Evolutionary conservation across 805 yeast species (phyloP).

Genomic region (Pichia ethanolica): DNA sequence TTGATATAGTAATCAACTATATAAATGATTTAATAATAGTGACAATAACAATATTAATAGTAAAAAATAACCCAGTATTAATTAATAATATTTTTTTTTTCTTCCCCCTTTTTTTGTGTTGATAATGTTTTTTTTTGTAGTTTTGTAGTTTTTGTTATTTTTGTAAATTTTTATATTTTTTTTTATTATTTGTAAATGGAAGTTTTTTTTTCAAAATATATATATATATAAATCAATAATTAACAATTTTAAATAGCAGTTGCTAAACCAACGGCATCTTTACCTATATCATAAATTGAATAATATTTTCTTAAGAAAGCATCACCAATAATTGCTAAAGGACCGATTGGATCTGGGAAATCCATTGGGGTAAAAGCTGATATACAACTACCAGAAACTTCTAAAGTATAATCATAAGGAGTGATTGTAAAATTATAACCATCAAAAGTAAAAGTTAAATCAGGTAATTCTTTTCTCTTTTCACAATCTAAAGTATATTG

Average conservation of each 20-base stretch:
- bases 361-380: slow-evolving; percentile 97
- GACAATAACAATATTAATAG: too few species aligned
- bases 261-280: slow-evolving; percentile 93
- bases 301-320: slow-evolving; percentile 94
- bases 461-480: slow-evolving; percentile 77
- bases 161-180: too few species aligned
- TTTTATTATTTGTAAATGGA: too few species aligned
- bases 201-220: too few species aligned
- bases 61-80: too few species aligned
- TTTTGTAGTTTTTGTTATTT: too few species aligned
- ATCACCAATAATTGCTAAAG: slow-evolving; percentile 93
- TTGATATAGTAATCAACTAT: too few species aligned
- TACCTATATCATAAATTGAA: slow-evolving; percentile 86
- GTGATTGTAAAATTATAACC: slow-evolving; percentile 89
- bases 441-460: slow-evolving; percentile 79
- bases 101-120: too few species aligned
- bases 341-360: slow-evolving; percentile 95
- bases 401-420: slow-evolving; percentile 89
- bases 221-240: too few species aligned
- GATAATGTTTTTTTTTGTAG: too few species aligned
- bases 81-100: too few species aligned
- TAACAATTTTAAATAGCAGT: slow-evolving; percentile 41
- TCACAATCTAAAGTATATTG: slow-evolving; percentile 93
- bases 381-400: slow-evolving; percentile 90
- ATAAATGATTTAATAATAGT: too few species aligned